phyloP scores from a whole-genome alignment of 2,329 filamentous ascomycete genomes.

The Daldinia sp. region DNA sequence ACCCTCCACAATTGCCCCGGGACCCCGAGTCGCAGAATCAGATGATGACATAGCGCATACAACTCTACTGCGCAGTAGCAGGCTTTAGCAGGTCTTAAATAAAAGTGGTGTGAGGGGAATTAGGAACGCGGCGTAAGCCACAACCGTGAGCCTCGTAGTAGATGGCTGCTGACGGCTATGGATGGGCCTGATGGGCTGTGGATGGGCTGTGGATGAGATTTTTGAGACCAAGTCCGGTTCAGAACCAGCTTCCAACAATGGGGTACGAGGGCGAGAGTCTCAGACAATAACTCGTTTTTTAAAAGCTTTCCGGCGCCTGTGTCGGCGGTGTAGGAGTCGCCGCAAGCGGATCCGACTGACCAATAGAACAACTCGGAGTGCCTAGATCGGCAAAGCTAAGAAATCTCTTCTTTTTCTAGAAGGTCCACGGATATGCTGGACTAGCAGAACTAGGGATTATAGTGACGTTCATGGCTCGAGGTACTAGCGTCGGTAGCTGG shows the following conservation, averaged over 20 bases:
- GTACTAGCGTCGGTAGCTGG: constrained; percentile 34
- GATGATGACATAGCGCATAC: constrained; percentile 30
- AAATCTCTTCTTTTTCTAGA: constrained; percentile 38
- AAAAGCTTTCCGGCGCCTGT: constrained; percentile 30
- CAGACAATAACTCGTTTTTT: constrained; percentile 5
- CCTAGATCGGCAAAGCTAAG: constrained; percentile 31
- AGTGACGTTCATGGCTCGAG: constrained; percentile 23
- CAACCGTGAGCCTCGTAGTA: constrained; percentile 7
- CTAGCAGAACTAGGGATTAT: background rate
- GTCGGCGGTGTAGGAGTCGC: constrained; percentile 31
- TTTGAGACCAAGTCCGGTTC: constrained; percentile 19
- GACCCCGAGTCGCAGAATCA: constrained; percentile 24
- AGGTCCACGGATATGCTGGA: constrained; percentile 19
- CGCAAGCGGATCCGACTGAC: constrained; percentile 29
- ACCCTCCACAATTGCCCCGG: constrained; percentile 24
- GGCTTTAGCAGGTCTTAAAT: background rate
- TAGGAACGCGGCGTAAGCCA: constrained; percentile 30
- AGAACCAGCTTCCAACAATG: constrained; percentile 14
- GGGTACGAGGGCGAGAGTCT: background rate
- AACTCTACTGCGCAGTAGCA: constrained; percentile 5
- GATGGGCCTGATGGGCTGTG: no score
- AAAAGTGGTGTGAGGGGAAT: background rate
- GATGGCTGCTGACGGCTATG: no score
- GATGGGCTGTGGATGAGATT: background rate
- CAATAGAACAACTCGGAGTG: constrained; percentile 26